Base-by-base conservation (phyloP, 805 yeast genomes). In the Scheffersomyces coipomensis region DNA sequence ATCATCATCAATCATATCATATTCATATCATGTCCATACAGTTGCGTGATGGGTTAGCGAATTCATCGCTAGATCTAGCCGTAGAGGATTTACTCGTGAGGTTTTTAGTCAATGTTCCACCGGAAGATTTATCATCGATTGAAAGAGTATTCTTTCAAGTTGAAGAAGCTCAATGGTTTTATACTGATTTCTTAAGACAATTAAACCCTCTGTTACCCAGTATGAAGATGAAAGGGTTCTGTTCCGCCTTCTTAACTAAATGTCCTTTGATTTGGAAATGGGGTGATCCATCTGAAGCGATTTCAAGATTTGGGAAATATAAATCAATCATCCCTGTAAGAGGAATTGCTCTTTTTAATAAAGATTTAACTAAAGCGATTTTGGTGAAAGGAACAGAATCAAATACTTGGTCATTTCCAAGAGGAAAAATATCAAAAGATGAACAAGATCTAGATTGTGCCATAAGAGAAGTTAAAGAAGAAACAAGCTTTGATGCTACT, bases 161-260 rank as follows among this genome's bases (percentile, higher is more conserved):
- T 30, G 99, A 93, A 68, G 98, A 93, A 62, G 99, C 99, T 2
- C 97, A 89, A 51, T 93, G 99, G 99, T 93, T 86, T 57, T 93
- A 90, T 62, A 76, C 85, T 35, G 99, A 93, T 62, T 90, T 84
- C 52, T 73, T 84, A 10, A 75, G 90, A 25, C 76, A 75, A 25
- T 64, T 83, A 51, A 85, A 88, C 58, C 90, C 93, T 3, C 60
- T 72, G 23, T 70, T 91, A 42, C 98, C 97, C 1, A 57, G 77
- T 2, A 66, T 90, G 70, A 85, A 83, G 54, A 81, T 89, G 78
- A 85, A 84, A 58, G 64, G 75, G 7, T 90, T 93, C 58, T 81
- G 90, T 0, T 76, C 83, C 33, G 73, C 71, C 45, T 65, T 93
- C 25, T 71, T 85, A 46, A 79, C 79, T 45, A 71, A 79, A 42